Evolutionary conservation across 176 grass and related monocot species (phyloP).

Genomic region (Aechmea fasciata): DNA sequence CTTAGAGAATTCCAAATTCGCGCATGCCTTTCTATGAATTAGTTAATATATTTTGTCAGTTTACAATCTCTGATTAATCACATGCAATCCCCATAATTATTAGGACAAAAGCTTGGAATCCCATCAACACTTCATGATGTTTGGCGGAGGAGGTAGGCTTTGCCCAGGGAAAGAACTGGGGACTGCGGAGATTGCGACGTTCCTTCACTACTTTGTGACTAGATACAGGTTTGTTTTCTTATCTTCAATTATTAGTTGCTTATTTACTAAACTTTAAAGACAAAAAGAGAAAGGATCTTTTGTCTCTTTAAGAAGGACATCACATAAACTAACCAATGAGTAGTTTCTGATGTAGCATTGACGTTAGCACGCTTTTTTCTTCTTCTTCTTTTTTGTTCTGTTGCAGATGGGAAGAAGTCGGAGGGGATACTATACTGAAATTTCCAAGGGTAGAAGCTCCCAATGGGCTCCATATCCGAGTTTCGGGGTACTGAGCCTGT

Average conservation of each 20-base stretch:
- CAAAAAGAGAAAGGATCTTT: too few relatives aligned
- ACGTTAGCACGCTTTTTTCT: background rate
- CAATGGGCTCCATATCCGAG: conserved; percentile 67
- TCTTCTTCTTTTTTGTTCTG: background rate
- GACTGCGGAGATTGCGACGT: conserved; percentile 69
- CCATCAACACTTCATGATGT: conserved; percentile 91
- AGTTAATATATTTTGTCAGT: background rate
- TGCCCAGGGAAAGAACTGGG: conserved; percentile 93
- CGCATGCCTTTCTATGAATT: background rate
- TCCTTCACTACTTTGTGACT: conserved; percentile 90
- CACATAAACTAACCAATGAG: too few relatives aligned
- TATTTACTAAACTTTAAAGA: background rate
- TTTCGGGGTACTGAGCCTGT: conserved; percentile 42
- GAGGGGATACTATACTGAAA: conserved; percentile 57
- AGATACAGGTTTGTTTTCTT: conserved; percentile 54
- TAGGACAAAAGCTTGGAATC: conserved; percentile 73
- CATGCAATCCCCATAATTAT: conserved; percentile 8
- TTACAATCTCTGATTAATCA: conserved; percentile 4
- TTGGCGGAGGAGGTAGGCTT: conserved; percentile 80
- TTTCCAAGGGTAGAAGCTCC: conserved; percentile 90
- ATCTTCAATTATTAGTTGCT: background rate
- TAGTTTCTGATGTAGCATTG: background rate
- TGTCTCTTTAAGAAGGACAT: too few relatives aligned
- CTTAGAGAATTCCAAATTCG: background rate
- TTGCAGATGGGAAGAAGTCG: conserved; percentile 87